phyloP scores from a whole-genome alignment of 768 basidiomycete genomes.

The Boletus sensibilis region DNA sequence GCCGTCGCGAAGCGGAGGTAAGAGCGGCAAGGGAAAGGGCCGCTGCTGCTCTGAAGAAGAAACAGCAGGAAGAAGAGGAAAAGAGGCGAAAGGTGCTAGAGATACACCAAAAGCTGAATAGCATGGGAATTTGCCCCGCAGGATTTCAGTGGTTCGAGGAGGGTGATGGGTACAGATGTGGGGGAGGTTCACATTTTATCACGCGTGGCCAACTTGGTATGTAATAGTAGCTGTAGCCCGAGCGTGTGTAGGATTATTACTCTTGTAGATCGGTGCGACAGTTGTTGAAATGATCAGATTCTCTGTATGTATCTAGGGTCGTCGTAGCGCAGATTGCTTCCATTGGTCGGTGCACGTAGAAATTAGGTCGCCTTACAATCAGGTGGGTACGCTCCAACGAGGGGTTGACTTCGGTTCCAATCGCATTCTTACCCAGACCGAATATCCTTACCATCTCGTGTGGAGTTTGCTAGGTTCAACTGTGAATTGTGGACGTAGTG shows the following conservation, averaged over 20 bases:
- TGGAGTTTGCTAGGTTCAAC: too few species aligned
- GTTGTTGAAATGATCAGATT: not conserved
- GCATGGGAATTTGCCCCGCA: conserved; percentile 48
- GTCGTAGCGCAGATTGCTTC: too few species aligned
- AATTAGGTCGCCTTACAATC: too few species aligned
- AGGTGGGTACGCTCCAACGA: too few species aligned
- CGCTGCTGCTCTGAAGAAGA: conserved; percentile 29
- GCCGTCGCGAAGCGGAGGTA: conserved; percentile 28
- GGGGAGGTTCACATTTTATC: conserved; percentile 46
- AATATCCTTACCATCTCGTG: too few species aligned
- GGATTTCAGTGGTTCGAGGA: conserved; percentile 49
- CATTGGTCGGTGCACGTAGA: too few species aligned
- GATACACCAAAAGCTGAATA: conserved; percentile 44
- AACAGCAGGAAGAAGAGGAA: conserved; percentile 41
- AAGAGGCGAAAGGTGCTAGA: conserved; percentile 20
- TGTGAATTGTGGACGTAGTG: too few species aligned
- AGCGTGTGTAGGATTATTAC: not conserved
- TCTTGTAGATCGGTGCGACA: not conserved
- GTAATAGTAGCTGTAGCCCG: too few species aligned
- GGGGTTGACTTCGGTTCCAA: too few species aligned
- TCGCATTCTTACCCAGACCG: too few species aligned
- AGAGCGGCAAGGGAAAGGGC: conserved; percentile 27
- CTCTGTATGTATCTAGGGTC: not conserved
- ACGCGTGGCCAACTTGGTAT: conserved; percentile 6
- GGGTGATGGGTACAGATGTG: conserved; percentile 44